Percentiles rank a stretch among this genome's conserved stretches.
Evolutionary conservation across 2,329 filamentous ascomycete genomes (phyloP).

Genomic region (Trichoderma harzianum): DNA sequence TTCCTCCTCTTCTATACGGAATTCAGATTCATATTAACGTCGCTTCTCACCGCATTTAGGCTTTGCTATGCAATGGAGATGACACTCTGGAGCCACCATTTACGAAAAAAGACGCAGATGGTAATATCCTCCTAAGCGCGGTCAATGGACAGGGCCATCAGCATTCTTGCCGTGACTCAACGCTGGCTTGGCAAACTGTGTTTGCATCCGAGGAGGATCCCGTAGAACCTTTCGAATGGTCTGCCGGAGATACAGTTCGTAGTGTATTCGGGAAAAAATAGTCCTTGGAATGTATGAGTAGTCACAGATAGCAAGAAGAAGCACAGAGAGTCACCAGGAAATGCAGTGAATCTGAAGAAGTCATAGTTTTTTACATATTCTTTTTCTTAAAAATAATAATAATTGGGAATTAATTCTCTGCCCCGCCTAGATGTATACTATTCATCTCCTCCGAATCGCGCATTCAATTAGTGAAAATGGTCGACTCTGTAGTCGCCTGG

Average conservation of each 20-base stretch:
- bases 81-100: slow-evolving; percentile 4
- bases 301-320: background rate
- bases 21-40: background rate
- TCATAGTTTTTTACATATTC: no score
- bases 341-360: no score
- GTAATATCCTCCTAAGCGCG: background rate
- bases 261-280: background rate
- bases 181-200: background rate
- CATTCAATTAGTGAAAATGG: background rate
- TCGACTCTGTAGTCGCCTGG: background rate
- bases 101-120: background rate
- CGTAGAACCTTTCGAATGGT: background rate
- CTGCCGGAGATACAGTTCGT: background rate
- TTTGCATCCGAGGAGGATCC: background rate
- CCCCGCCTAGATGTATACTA: no score
- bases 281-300: background rate
- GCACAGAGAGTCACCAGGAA: no score
- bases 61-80: background rate
- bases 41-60: background rate
- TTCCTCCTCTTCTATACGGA: background rate
- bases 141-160: background rate
- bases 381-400: no score
- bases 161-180: background rate
- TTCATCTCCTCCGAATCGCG: background rate
- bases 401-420: no score